These are phyloP conservation scores for Malania oleifera DNA, from an alignment of 164 flowering plant genomes.

Conservation along the genomic window DNA sequence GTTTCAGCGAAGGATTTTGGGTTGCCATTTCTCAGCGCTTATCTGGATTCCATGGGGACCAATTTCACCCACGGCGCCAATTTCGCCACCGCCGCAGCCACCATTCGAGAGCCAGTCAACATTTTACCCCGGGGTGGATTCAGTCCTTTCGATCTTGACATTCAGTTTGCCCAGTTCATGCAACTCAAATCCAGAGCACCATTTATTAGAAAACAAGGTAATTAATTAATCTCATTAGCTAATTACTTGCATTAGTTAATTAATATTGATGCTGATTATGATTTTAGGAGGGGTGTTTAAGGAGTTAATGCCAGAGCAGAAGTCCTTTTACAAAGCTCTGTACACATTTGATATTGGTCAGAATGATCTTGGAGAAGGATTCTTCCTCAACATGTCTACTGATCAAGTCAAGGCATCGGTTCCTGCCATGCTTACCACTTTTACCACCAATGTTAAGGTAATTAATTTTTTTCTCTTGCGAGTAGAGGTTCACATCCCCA, in stretches of 20 bases:
- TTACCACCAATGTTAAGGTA: constrained; percentile 21
- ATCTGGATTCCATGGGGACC: constrained; percentile 23
- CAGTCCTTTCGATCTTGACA: constrained; percentile 24
- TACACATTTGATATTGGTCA: constrained; percentile 33
- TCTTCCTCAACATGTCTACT: constrained; percentile 6
- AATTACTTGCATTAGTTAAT: background rate
- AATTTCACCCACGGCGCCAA: constrained; percentile 26
- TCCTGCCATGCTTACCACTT: constrained; percentile 14
- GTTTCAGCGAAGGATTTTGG: constrained; percentile 14
- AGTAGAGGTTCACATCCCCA: background rate
- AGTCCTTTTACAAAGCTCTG: constrained; percentile 17
- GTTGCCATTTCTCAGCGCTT: constrained; percentile 21
- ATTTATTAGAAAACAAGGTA: constrained; percentile 10
- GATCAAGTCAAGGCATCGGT: constrained; percentile 16
- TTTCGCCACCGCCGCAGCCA: constrained; percentile 24
- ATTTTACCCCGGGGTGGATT: constrained; percentile 10
- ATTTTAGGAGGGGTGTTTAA: background rate
- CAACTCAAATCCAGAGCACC: constrained; percentile 16
- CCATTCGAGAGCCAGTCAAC: constrained; percentile 3
- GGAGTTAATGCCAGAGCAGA: constrained; percentile 19
- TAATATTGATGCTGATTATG: background rate
- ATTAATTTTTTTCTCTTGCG: background rate
- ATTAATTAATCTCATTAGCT: background rate
- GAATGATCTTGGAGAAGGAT: constrained; percentile 21
- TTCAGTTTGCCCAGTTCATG: constrained; percentile 15